Evolutionary conservation across 441 rosid species (phyloP).

Genomic region (Sinapis alba): DNA sequence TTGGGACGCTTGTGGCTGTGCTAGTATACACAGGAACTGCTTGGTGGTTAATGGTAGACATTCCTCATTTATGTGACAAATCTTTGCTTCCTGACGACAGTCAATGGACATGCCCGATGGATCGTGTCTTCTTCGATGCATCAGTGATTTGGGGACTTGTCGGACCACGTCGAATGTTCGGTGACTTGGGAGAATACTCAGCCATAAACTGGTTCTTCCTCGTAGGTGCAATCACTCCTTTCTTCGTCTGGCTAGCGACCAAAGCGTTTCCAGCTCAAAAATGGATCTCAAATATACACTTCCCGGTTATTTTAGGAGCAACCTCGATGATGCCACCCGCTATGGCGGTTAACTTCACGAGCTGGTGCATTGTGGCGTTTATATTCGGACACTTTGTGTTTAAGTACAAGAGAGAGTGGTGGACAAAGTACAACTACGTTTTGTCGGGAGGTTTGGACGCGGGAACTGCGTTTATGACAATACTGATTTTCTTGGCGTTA

Average conservation of each 20-base stretch:
- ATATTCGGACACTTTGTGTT: constrained; percentile 56
- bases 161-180: constrained; percentile 70
- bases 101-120: constrained; percentile 71
- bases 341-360: constrained; percentile 59
- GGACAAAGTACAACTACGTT: constrained; percentile 70
- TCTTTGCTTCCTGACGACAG: constrained; percentile 48
- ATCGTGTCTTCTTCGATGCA: constrained; percentile 60
- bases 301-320: constrained; percentile 61
- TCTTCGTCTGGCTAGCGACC: constrained; percentile 62
- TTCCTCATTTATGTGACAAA: constrained; percentile 61
- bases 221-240: constrained; percentile 58
- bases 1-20: constrained; percentile 59
- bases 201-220: constrained; percentile 66
- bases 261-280: constrained; percentile 52
- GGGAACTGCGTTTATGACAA: constrained; percentile 66
- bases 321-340: constrained; percentile 79
- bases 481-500: constrained; percentile 53
- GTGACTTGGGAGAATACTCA: constrained; percentile 60
- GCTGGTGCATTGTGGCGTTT: constrained; percentile 60
- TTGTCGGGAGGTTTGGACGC: constrained; percentile 74
- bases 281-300: constrained; percentile 59
- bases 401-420: constrained; percentile 49
- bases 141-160: constrained; percentile 81
- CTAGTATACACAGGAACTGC: constrained; percentile 55
- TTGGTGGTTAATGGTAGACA: constrained; percentile 67